A percentile compares a stretch with the other conserved stretches of the same genome.
phyloP scores from a whole-genome alignment of 2,329 filamentous ascomycete genomes.

The Calonectria pseudoturangicola region DNA sequence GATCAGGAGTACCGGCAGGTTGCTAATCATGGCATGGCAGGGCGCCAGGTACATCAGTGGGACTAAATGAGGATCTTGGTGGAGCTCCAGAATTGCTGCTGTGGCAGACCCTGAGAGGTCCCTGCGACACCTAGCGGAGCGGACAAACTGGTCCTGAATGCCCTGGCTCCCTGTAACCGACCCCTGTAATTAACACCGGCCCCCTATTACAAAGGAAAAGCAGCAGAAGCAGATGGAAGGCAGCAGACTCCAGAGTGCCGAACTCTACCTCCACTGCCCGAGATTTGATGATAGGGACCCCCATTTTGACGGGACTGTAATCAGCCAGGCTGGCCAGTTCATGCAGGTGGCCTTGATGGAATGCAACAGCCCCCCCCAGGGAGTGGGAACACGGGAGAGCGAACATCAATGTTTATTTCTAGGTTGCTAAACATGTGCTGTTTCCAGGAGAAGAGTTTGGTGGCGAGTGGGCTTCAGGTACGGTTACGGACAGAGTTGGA shows the following conservation, averaged over 20 bases:
- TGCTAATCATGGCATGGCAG: slow-evolving; percentile 31
- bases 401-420: slow-evolving; percentile 25
- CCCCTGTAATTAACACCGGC: slow-evolving; percentile 16
- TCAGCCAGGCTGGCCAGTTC: slow-evolving; percentile 39
- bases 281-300: slow-evolving; percentile 31
- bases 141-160: not conserved
- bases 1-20: slow-evolving; percentile 37
- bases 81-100: slow-evolving; percentile 26
- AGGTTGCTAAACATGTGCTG: not conserved
- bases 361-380: slow-evolving; percentile 10
- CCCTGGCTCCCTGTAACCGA: slow-evolving; percentile 14
- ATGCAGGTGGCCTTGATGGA: slow-evolving; percentile 32
- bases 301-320: slow-evolving; percentile 16
- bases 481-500: slow-evolving; percentile 10
- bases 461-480: slow-evolving; percentile 9
- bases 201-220: slow-evolving; percentile 1
- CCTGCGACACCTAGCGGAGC: not conserved
- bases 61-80: slow-evolving; percentile 28
- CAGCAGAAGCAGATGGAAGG: slow-evolving; percentile 29
- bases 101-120: slow-evolving; percentile 34
- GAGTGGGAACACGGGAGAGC: slow-evolving; percentile 12
- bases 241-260: slow-evolving; percentile 3
- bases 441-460: slow-evolving; percentile 19
- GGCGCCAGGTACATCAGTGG: slow-evolving; percentile 36
- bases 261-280: slow-evolving; percentile 14